Base-by-base conservation (phyloP, 768 basidiomycete species). In the Symmetrospora coprosmae region DNA sequence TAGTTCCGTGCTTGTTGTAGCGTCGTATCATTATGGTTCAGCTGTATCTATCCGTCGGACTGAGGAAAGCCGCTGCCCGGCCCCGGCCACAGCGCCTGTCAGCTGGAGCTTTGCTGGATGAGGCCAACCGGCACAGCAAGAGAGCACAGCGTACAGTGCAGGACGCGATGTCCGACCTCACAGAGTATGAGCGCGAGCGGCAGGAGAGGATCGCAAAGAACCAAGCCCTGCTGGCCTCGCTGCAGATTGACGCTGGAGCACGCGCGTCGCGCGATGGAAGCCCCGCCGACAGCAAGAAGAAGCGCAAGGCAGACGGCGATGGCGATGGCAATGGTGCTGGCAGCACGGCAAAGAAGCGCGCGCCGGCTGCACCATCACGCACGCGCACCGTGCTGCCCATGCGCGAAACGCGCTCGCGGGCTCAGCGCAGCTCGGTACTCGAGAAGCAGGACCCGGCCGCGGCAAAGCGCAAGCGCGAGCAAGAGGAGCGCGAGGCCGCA, bases 391-490 rank as follows among this genome's bases (percentile, higher is more conserved):
- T n/a, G n/a, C n/a, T n/a, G n/a, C n/a, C n/a, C n/a, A n/a, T n/a
- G n/a, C n/a, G n/a, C n/a, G n/a, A n/a, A n/a, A n/a, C n/a, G n/a
- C 28, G 55, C n/a, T 43, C 39, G 16, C 25, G 37, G 9, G 31
- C 55, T 6, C 21, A n/a, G 41, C 43, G 55, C n/a, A 58, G 41
- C 19, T 39, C 55, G 31, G 38, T 43, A 17, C 34, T 58, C 3
- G 55, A 40, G 33, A n/a, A 40, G 19, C 31, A 31, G 37, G 55
- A 58, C 46, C 55, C 55, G 27, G 55, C 25, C 25, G 47, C 41
- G 21, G 49, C 38, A 7, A 62, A 64, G 37, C 48, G 50, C 7
- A 49, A 64, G 43, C 37, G 48, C 19, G 59, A 62, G 31, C 56
- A 62, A 37, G 58, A 63, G 27, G 63, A 43, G 17, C 48, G 46